phyloP scores from a whole-genome alignment of 2,329 filamentous ascomycete genomes.

The Pseudogymnoascus sp. region DNA sequence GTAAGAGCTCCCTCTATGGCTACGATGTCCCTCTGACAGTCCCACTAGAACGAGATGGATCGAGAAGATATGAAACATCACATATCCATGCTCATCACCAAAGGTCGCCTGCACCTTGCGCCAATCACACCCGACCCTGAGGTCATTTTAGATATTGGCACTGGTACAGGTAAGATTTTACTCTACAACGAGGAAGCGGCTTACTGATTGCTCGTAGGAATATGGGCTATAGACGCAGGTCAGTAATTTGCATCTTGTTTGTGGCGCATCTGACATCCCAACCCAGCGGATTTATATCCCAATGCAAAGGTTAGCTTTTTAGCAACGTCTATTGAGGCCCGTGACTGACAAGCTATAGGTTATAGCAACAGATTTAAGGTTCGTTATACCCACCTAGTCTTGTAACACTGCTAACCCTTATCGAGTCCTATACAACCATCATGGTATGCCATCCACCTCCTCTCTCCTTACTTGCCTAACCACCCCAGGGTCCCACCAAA shows the following conservation, averaged over 20 bases:
- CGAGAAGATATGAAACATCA: slow-evolving; percentile 14
- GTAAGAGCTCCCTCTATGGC: slow-evolving; percentile 9
- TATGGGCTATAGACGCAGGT: slow-evolving; percentile 17
- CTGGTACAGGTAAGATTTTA: not conserved
- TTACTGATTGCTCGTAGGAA: not conserved
- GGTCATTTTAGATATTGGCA: slow-evolving; percentile 15
- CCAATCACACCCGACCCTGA: not conserved
- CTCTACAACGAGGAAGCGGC: not conserved
- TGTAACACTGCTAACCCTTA: not conserved
- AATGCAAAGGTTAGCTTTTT: not conserved
- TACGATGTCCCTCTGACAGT: slow-evolving; percentile 13
- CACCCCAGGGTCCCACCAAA: slow-evolving; percentile 37
- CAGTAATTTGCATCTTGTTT: not conserved
- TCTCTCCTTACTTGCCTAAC: not conserved
- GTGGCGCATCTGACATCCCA: not conserved
- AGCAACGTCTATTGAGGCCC: not conserved
- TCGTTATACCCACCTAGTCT: not conserved
- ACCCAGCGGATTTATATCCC: not conserved
- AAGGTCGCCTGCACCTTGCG: slow-evolving; percentile 8
- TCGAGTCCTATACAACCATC: not conserved
- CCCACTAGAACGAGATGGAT: slow-evolving; percentile 10
- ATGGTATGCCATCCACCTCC: not conserved
- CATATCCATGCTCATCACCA: slow-evolving; percentile 10
- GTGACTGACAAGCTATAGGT: not conserved
- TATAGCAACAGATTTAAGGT: slow-evolving; percentile 5